These are phyloP conservation scores for Ochetophila trinervis DNA, from an alignment of 306 rosid species.

Conservation along the genomic window DNA sequence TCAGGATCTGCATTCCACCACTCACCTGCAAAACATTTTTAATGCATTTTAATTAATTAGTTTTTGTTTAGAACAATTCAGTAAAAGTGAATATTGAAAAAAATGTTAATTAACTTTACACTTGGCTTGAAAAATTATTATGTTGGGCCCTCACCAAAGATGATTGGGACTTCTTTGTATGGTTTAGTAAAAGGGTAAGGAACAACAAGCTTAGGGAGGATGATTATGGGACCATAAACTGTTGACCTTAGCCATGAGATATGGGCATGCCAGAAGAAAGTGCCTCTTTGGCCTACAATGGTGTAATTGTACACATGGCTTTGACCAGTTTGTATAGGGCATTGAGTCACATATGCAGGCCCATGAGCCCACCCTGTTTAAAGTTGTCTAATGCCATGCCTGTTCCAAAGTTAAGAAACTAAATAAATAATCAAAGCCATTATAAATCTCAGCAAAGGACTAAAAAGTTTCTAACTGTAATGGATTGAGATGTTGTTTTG, in stretches of 20 bases:
- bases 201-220: conserved; percentile 47
- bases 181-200: conserved; percentile 42
- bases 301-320: conserved; percentile 58
- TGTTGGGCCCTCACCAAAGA: neutral
- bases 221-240: conserved; percentile 53
- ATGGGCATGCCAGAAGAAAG: conserved; percentile 68
- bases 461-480: too few species aligned
- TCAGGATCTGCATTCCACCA: conserved; percentile 76
- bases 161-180: conserved; percentile 8
- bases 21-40: conserved; percentile 48
- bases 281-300: conserved; percentile 54
- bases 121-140: neutral
- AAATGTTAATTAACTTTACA: neutral
- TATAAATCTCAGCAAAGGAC: too few species aligned
- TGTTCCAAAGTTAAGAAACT: conserved; percentile 5
- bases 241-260: conserved; percentile 64
- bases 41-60: neutral
- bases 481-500: conserved; percentile 54
- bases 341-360: conserved; percentile 65
- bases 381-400: conserved; percentile 62
- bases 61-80: neutral
- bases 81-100: neutral
- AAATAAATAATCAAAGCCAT: too few species aligned
- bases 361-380: conserved; percentile 59
- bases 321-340: conserved; percentile 53